Conservation (phyloP, 78 protist genomes). For the Dictyostelium firmibasis region DNA sequence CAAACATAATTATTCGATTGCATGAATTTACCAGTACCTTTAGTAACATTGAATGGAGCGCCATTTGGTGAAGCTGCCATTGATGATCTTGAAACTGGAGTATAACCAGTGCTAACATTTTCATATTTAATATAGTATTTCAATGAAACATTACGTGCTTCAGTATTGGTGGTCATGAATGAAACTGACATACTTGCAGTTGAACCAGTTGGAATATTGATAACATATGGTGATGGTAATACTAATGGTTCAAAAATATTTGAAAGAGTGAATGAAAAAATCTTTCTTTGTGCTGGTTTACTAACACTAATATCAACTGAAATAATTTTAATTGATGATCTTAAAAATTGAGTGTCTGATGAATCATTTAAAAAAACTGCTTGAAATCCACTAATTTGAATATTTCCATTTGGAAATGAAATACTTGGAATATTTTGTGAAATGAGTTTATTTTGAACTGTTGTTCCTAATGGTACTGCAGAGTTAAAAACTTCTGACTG, state of each 20-base stretch:
- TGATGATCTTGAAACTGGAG: conserved; percentile 33
- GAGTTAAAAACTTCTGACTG: background rate
- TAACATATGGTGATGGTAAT: conserved; percentile 59
- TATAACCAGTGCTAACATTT: background rate
- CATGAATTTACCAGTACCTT: background rate
- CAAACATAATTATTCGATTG: conserved; percentile 26
- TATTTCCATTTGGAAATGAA: conserved; percentile 35
- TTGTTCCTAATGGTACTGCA: background rate
- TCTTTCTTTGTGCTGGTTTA: background rate
- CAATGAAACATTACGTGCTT: background rate
- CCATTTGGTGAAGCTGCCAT: conserved; percentile 21
- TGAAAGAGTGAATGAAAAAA: conserved; percentile 56
- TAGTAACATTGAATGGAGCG: conserved; percentile 36
- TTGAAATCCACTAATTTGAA: conserved; percentile 42
- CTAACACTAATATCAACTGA: conserved; percentile 21
- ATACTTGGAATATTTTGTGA: background rate
- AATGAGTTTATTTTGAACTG: background rate
- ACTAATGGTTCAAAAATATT: conserved; percentile 42
- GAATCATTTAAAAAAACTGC: conserved; percentile 48
- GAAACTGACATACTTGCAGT: background rate
- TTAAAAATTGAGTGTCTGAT: background rate
- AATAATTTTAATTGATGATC: conserved; percentile 1
- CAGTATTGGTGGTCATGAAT: background rate
- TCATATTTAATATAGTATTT: conserved; percentile 21
- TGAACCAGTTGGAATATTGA: background rate